These are phyloP conservation scores for Chloroidium sp. DNA, from an alignment of 163 green algal species.

Conservation along the genomic window DNA sequence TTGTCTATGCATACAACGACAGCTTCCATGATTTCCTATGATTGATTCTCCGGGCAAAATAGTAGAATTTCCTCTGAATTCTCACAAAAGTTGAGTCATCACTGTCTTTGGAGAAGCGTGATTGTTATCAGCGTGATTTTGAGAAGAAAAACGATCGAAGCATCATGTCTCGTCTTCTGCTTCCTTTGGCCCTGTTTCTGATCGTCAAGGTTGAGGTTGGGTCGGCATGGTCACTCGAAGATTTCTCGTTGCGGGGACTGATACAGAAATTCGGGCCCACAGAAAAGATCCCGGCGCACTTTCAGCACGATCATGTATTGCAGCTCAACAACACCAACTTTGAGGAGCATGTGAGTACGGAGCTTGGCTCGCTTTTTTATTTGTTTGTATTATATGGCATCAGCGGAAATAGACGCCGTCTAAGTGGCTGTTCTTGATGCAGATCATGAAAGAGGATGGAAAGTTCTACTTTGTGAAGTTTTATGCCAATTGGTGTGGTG, in stretches of 20 bases:
- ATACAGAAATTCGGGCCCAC: too few relatives aligned
- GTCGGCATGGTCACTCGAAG: too few relatives aligned
- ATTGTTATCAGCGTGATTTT: not conserved
- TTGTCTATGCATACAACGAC: conserved; percentile 94
- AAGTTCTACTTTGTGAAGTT: conserved; percentile 22
- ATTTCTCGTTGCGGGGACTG: too few relatives aligned
- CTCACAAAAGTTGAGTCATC: not conserved
- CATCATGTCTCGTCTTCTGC: too few relatives aligned
- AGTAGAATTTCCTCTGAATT: not conserved
- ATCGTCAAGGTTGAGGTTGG: too few relatives aligned
- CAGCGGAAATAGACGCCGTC: too few relatives aligned
- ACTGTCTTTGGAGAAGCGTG: not conserved
- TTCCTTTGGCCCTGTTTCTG: too few relatives aligned
- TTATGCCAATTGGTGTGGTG: conserved; percentile 65
- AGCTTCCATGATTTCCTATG: conserved; percentile 56
- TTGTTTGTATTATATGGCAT: conserved; percentile 1
- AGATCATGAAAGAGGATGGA: not conserved
- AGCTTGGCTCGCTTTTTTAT: not conserved
- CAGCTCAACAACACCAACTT: conserved; percentile 1
- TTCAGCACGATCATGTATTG: not conserved
- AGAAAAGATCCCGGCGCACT: not conserved
- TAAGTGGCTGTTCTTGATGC: not conserved
- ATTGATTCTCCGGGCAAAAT: not conserved
- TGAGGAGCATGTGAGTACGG: not conserved
- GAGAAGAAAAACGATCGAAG: too few relatives aligned